Base-by-base conservation (phyloP, 169 alveolate genomes). In the Plasmodium vivax region DNA sequence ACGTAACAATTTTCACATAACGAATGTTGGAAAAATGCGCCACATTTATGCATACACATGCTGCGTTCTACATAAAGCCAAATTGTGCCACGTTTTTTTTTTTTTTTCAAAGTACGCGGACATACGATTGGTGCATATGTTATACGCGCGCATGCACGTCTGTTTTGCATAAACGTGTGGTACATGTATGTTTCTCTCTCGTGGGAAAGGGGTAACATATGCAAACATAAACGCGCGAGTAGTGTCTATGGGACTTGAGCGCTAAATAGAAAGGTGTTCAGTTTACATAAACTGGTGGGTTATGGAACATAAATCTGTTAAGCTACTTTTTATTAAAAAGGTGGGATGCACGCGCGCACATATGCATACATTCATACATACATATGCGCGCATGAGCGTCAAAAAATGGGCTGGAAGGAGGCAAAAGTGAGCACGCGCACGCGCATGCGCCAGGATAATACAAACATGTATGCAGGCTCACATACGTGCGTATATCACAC, bases 61-160 rank as follows among this genome's bases (percentile, higher is more conserved):
- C 30, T 80, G 34, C 10, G 85, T 80, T 80, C 62, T 80, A 80
- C 85, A 41, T 80, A 34, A 45, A 45, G 85, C 85, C 85, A 80
- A 80, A 41, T 19, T 80, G 71, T 80, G 71, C 56, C 45, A 36
- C 54, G 38, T 73, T 74, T 30, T 74, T 30, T 74, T 74, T 16
- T 34, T 74, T 74, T 34, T 10, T 34, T 47, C 58, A 47, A 36
- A 74, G 83, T 80, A 80, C 54, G 34, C 32, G 32, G 32, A 36
- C 51, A 68, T 32, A 51, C 8, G 9, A n/a, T 62, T 62, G 12
- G 36, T 62, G 75, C n/a, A 23, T 62, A 27, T 62, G 30, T 43
- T 36, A 84, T n/a, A 84, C 32, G 16, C 34, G 30, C 34, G 74
- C 51, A 23, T 58, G 51, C 47, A 32, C 45, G 38, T 47, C n/a